Base-by-base conservation (phyloP, 2,329 filamentous ascomycete species). In the Dothiorella sarmentorum region DNA sequence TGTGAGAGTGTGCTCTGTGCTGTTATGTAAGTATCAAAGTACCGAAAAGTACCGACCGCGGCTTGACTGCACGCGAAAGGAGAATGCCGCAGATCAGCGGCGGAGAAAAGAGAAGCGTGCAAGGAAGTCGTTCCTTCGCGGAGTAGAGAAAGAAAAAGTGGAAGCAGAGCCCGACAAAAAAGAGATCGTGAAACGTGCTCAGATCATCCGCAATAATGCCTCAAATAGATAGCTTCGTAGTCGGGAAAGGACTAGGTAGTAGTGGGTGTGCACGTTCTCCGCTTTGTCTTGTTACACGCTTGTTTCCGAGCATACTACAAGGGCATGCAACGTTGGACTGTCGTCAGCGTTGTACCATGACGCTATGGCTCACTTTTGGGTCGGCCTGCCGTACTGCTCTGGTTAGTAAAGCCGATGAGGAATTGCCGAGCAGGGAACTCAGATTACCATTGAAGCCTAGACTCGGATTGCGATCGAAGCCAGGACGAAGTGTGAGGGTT, bases 141-240 rank as follows among this genome's bases (percentile, higher is more conserved):
- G 33, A 37, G n/a, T 31, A 31, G 29, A 3, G 29, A 31, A 31
- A 11, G 27, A 31, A 3, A 11, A 31, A 11, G 29, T 7, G 29
- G 29, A 7, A 11, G 29, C 29, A 7, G 13, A 31, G 29, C n/a
- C n/a, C n/a, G n/a, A n/a, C n/a, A n/a, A n/a, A n/a, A n/a, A n/a
- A n/a, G n/a, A 31, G 29, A 53, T 53, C 49, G 35, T 53, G 49
- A 53, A 53, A 53, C 49, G 49, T 40, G 49, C 49, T 53, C 49
- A 27, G 35, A 40, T 53, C 49, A 38, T 17, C 4, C 33, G n/a
- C 20, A 40, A 53, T 53, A 53, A 53, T 53, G 49, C 49, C 49
- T 53, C 35, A 51, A 11, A 10, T 31, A 31, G 29, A 10, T 31
- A n/a, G n/a, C n/a, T n/a, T n/a, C n/a, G n/a, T n/a, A n/a, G n/a